Conservation (phyloP, 139 green algal species). For the Micractinium sp. region DNA sequence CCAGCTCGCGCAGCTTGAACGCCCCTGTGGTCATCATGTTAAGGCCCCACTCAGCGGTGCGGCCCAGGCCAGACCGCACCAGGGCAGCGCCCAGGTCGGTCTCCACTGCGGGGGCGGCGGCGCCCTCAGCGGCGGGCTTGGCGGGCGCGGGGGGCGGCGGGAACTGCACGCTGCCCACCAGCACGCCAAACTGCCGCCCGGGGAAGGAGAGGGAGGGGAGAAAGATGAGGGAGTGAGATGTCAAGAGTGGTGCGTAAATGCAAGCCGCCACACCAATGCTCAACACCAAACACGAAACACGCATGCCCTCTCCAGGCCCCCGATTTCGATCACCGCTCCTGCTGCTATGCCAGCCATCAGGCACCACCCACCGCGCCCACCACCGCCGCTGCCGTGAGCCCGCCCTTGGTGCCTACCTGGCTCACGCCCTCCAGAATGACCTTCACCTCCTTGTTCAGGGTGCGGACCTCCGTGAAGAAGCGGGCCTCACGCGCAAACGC, state of each 20-base stretch:
- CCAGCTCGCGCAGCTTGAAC: slow-evolving; percentile 74
- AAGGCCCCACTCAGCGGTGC: slow-evolving; percentile 83
- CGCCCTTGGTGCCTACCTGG: slow-evolving; percentile 19
- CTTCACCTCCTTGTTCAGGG: slow-evolving; percentile 75
- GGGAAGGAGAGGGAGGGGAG: too few relatives aligned
- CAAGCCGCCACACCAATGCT: too few relatives aligned
- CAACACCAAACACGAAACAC: too few relatives aligned
- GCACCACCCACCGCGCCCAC: too few relatives aligned
- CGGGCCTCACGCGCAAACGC: slow-evolving; percentile 87
- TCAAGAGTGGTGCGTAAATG: too few relatives aligned
- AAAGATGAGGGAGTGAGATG: background rate
- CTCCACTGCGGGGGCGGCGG: background rate
- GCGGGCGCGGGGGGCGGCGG: slow-evolving; percentile 21
- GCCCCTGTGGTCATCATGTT: slow-evolving; percentile 77
- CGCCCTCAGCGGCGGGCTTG: slow-evolving; percentile 10
- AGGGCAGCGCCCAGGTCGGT: slow-evolving; percentile 77
- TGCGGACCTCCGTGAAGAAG: slow-evolving; percentile 82
- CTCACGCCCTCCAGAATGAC: slow-evolving; percentile 39
- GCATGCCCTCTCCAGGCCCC: too few relatives aligned
- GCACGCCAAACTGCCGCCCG: slow-evolving; percentile 43
- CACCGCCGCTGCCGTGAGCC: too few relatives aligned
- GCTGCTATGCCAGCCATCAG: too few relatives aligned
- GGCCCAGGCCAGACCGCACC: slow-evolving; percentile 63
- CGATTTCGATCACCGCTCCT: too few relatives aligned
- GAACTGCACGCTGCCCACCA: slow-evolving; percentile 43